Evolutionary conservation across 2,329 filamentous ascomycete genomes (phyloP), one percentile per base, ranked within the genome.

Genomic region (Paecilomyces dactylethromorphus): DNA sequence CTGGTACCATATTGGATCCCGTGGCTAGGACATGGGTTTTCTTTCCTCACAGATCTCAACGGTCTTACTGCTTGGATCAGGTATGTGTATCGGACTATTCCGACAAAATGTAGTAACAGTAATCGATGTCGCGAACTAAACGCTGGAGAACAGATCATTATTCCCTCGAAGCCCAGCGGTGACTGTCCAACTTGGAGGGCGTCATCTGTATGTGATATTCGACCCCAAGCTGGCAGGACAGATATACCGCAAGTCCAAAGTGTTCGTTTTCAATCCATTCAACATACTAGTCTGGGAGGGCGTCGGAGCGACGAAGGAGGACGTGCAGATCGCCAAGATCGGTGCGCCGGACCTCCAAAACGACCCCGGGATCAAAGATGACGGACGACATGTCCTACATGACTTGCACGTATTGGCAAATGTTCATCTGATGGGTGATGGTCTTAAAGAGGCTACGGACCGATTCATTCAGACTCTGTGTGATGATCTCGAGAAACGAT

Each of bases 151-250:
- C 26, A 45, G 35, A 45, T 10, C 35, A 13, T 18, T 45, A 45
- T 18, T 45, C 35, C 35, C 35, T 18, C 13, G 3, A 45, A 45
- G 18, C 10, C 35, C 35, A 45, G 35, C 35, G 4, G 35, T 18
- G 13, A 45, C 35, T 18, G 6, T 45, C 35, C 35, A 45, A 11
- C 55, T 65, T 12, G 63, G 56, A 24, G 65, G 65, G 1, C 56
- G 62, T 33, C 59, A 63, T 54, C 61, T 61, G 6, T 65, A 67
- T 60, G 33, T 62, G 7, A 59, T 67, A 26, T 63, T 64, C 24
- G 62, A 67, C 53, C 57, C 62, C 50, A 66, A 65, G 49, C 60
- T 66, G 11, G 63, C 63, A 15, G 58, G 59, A 18, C 59, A 62
- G 18, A 58, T 66, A 12, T 65, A 62, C 49, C 63, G 65, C 11